Base-by-base conservation (phyloP, 2,329 filamentous ascomycete species). In the Hypoxylon sp. region DNA sequence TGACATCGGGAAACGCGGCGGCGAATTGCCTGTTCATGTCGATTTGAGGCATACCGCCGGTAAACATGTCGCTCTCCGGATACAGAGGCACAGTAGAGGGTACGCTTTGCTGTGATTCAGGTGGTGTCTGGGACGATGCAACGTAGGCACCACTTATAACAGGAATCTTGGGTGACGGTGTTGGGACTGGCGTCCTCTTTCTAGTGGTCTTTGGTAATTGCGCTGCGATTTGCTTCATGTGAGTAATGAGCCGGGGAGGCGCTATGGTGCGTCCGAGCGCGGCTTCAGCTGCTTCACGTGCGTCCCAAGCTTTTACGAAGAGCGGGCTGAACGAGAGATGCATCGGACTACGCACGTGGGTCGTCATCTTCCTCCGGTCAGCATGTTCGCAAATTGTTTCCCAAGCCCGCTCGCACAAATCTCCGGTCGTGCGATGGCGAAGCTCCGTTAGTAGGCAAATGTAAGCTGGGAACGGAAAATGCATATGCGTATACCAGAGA, bases 241-340 rank as follows among this genome's bases (percentile, higher is more conserved):
- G 70, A 2, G 76, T 78, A 59, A 89, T 84, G 67, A 88, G 84
- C 48, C 75, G 78, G 2, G 86, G 87, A 11, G 80, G 79, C 15
- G 78, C 72, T 2, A 83, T 66, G 1, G 80, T 76, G 31, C 80
- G 82, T 0, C 86, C 87, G 6, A 80, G 76, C 55, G 81, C 80
- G 3, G 79, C 69, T 69, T 85, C 82, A 11, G 84, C 84, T 1
- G 82, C 80, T 71, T 85, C 85, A 60, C 85, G 84, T 2, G 86
- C 86, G 47, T 86, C 84, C 89, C 89, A 91, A 0, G 88, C 88
- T 72, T 88, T 89, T 63, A 91, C 78, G 44, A 91, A 86, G 17
- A 87, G 82, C 19, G 81, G 81, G 0, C 86, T 85, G 67, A 91
- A 88, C 0, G 85, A 85, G 31, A 85, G 79, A 72, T 89, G 87